Base-by-base conservation (phyloP, 139 green algal species). In the Micractinium sp. region DNA sequence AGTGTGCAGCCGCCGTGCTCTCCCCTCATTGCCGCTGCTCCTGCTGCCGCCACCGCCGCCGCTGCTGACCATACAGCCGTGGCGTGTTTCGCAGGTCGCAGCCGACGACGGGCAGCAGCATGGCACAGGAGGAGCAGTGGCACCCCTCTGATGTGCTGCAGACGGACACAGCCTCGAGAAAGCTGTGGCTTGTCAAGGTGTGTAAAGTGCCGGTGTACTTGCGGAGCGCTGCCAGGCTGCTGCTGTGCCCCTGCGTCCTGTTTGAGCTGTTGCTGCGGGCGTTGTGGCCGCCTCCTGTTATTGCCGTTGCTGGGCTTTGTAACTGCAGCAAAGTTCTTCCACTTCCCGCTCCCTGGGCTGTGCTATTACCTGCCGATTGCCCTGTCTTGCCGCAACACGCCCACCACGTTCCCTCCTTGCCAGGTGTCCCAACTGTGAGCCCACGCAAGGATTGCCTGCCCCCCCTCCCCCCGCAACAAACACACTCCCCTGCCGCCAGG, bases 111-210 rank as follows among this genome's bases (percentile, higher is more conserved):
- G 63, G 63, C 63, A 71, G 63, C 63, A 71, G 63, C 23, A 83
- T 80, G 66, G 60, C 66, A 23, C 16, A 60, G 63, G 74, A 84
- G 12, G 35, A 84, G 53, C 29, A 78, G 9, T 81, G 69, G 69
- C 74, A 56, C 29, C 75, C 63, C 7, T 27, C 22, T 5, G 74
- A 89, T 3, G 25, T 25, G 67, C 66, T 87, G 66, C 67, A n/a
- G 23, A 87, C 83, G 18, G 83, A 87, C 27, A 66, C 41, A 9
- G 90, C 88, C 27, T 36, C 35, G 5, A 61, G 90, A 25, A 93
- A 93, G 63, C 87, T 93, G 12, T 93, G 90, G 90, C 83, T 93
- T 7, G 81, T 93, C 63, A 93, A 93, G 90, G 90, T 91, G 53
- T 29, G 74, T 33, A 71, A 27, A 25, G 63, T 71, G 63, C 63